These are phyloP conservation scores for Plantago elongata DNA, from an alignment of 257 asterid genomes.

Conservation along the genomic window DNA sequence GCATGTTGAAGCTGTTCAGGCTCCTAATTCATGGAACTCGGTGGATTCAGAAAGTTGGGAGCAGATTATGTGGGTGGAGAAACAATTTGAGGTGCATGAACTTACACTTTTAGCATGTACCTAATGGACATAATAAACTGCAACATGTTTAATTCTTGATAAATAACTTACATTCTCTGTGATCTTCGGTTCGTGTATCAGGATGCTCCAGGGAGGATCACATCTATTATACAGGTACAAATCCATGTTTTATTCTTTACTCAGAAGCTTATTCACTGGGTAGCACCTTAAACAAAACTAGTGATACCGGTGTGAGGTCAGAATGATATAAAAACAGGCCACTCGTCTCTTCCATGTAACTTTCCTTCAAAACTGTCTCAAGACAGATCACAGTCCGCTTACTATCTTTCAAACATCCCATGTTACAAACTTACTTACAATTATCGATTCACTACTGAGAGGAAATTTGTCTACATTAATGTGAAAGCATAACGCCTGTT, in stretches of 20 bases:
- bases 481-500: not conserved
- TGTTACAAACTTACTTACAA: not conserved
- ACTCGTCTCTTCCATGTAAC: not conserved
- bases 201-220: conserved; percentile 72
- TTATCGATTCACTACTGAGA: no score
- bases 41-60: conserved; percentile 55
- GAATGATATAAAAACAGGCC: no score
- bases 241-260: not conserved
- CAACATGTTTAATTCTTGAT: not conserved
- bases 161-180: conserved; percentile 1
- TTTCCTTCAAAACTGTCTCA: not conserved
- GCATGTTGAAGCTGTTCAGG: conserved; percentile 71
- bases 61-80: conserved; percentile 70
- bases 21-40: conserved; percentile 60
- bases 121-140: not conserved
- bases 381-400: no score
- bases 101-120: not conserved
- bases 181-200: conserved; percentile 29
- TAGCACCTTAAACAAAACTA: no score
- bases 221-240: conserved; percentile 65
- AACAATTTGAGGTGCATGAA: conserved; percentile 53
- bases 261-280: no score
- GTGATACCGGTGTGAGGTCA: no score
- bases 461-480: no score
- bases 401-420: no score